These are phyloP conservation scores for Candida golubevii DNA, from an alignment of 805 yeast species.

Conservation along the genomic window DNA sequence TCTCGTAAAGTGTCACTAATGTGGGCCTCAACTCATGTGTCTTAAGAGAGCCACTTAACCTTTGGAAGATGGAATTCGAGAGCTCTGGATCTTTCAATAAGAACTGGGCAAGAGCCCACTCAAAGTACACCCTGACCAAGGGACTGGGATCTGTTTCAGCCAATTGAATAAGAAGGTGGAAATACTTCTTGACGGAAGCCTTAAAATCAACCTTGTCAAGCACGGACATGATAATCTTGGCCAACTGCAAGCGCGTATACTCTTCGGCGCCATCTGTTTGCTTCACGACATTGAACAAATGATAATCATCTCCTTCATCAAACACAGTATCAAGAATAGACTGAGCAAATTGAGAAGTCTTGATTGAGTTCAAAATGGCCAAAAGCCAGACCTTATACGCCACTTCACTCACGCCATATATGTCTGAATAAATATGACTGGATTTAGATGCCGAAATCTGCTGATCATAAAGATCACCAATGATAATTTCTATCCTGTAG, in stretches of 20 bases:
- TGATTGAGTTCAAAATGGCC: conserved; percentile 39
- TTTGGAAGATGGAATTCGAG: conserved; percentile 17
- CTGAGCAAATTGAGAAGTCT: conserved; percentile 24
- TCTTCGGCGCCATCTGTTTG: conserved; percentile 70
- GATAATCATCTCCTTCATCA: conserved; percentile 32
- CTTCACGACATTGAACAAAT: conserved; percentile 47
- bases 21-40: conserved; percentile 40
- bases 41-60: conserved; percentile 13
- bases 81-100: conserved; percentile 25
- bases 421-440: conserved; percentile 36
- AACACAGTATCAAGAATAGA: conserved; percentile 34
- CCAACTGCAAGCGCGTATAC: conserved; percentile 52
- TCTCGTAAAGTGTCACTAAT: conserved; percentile 57
- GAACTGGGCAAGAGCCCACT: conserved; percentile 64
- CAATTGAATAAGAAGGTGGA: conserved; percentile 33
- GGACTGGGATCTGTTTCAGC: conserved; percentile 69
- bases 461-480: conserved; percentile 51
- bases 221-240: conserved; percentile 49
- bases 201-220: conserved; percentile 29
- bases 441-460: conserved; percentile 26
- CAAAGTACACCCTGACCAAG: conserved; percentile 65
- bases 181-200: conserved; percentile 5
- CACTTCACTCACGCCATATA: conserved; percentile 58
- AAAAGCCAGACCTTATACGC: conserved; percentile 48
- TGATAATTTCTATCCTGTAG: conserved; percentile 55